phyloP scores from a whole-genome alignment of 169 alveolate genomes.

The Plasmodium reichenowi region DNA sequence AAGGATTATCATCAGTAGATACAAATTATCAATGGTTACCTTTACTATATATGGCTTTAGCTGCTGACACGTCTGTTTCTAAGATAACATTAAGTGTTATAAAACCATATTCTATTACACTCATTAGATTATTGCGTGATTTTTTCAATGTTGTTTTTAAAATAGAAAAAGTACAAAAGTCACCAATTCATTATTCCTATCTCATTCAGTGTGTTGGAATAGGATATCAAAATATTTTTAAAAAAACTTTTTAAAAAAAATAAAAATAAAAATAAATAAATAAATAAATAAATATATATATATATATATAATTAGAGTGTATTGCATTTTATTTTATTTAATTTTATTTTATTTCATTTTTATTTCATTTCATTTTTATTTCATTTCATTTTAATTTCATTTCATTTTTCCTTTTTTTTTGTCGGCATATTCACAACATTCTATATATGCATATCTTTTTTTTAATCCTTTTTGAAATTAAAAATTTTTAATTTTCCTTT shows the following conservation, averaged over 20 bases:
- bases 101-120: conserved; percentile 67
- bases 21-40: conserved; percentile 77
- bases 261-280: neutral
- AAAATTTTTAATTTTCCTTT: too few relatives aligned
- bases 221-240: conserved; percentile 69
- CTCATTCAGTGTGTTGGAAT: conserved; percentile 70
- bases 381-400: too few relatives aligned
- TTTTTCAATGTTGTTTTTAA: conserved; percentile 74
- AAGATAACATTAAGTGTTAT: conserved; percentile 35
- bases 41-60: conserved; percentile 64
- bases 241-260: conserved; percentile 57
- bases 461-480: too few relatives aligned
- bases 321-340: too few relatives aligned
- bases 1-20: conserved; percentile 69
- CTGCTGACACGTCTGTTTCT: conserved; percentile 63
- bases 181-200: conserved; percentile 69
- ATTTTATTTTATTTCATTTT: too few relatives aligned
- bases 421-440: neutral
- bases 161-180: conserved; percentile 55
- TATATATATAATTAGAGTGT: neutral
- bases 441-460: neutral
- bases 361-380: too few relatives aligned
- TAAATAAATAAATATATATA: neutral
- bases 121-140: conserved; percentile 61
- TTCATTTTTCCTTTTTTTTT: neutral